Conservation (phyloP, 768 basidiomycete species). For the Sistotremastrum niveocremeum region DNA sequence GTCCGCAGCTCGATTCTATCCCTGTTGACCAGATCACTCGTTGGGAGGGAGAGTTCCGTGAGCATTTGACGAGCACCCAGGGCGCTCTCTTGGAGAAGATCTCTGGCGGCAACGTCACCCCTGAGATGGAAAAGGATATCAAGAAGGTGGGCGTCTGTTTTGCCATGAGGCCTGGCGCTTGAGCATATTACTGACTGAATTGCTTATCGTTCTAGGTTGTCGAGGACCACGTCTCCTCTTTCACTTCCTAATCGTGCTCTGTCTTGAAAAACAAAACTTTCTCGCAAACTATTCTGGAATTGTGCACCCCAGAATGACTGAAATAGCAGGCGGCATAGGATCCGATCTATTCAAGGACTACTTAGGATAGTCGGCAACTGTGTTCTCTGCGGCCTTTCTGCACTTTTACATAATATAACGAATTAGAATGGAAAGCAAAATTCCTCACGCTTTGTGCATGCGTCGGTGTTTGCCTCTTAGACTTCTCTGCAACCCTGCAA, state of each 20-base stretch:
- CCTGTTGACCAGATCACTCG: constrained; percentile 88
- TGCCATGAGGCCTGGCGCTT: neutral
- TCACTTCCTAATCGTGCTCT: constrained; percentile 36
- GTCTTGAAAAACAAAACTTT: too few species aligned
- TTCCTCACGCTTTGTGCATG: too few species aligned
- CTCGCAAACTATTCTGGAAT: too few species aligned
- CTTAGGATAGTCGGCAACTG: too few species aligned
- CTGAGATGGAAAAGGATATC: constrained; percentile 85
- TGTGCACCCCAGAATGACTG: too few species aligned
- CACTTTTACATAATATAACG: too few species aligned
- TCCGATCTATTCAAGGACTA: too few species aligned
- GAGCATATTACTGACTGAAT: neutral
- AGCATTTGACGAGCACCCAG: constrained; percentile 69
- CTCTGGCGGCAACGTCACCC: constrained; percentile 66
- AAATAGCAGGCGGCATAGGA: too few species aligned
- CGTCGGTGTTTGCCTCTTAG: too few species aligned
- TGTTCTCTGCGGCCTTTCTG: too few species aligned
- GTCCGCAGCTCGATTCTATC: constrained; percentile 72
- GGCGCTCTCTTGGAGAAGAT: constrained; percentile 72
- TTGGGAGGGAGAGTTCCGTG: constrained; percentile 89
- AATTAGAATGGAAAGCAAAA: too few species aligned
- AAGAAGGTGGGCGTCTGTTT: constrained; percentile 45
- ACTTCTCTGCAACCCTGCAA: too few species aligned
- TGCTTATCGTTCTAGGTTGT: constrained; percentile 27
- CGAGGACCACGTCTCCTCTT: constrained; percentile 75